Evolutionary conservation across 306 rosid species (phyloP), one percentile per base, ranked within the genome.

Genomic region (Mimosa bimucronata): DNA sequence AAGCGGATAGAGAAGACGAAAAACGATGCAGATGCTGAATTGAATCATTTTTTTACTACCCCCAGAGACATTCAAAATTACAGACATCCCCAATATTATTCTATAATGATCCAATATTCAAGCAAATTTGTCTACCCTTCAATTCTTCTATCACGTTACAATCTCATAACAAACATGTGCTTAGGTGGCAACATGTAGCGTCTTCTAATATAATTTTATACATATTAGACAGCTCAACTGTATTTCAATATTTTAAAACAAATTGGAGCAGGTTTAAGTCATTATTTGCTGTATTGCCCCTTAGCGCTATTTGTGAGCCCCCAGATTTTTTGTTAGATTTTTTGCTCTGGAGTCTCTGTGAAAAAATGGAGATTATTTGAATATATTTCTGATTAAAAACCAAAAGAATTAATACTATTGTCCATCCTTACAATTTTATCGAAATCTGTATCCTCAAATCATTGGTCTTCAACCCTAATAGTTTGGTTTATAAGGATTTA

Each of bases 111-210:
- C 34, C 23, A 21, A 41, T 5, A 15, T 69, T 69, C 21, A 42
- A 69, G 55, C 55, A 41, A 41, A 21, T 9, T 55, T 21, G 67
- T 80, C 82, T 23, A 71, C 82, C 80, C 75, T 72, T 75, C 81
- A 70, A 77, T 79, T 44, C 78, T 71, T 48, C 75, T 18, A 64
- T 40, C 73, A 46, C 48, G 61, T 74, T 75, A 25, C 25, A 29
- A 40, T 71, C 73, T 82, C 72, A 26, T 57, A 70, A 74, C 68
- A 44, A 60, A 50, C 75, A 26, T 81, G 72, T 85, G 69, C 66
- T 65, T 25, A 21, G 46, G 48, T 52, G 64, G 78, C 66, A 74
- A 65, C 76, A 28, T 72, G 74, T 69, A 55, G 81, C 69, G 66
- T 75, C 60, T 15, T 5, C 14, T 55, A 18, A 50, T 77, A 66